Conservation (phyloP, 352 stramenopile genomes). For the Ophiocytium majus region DNA sequence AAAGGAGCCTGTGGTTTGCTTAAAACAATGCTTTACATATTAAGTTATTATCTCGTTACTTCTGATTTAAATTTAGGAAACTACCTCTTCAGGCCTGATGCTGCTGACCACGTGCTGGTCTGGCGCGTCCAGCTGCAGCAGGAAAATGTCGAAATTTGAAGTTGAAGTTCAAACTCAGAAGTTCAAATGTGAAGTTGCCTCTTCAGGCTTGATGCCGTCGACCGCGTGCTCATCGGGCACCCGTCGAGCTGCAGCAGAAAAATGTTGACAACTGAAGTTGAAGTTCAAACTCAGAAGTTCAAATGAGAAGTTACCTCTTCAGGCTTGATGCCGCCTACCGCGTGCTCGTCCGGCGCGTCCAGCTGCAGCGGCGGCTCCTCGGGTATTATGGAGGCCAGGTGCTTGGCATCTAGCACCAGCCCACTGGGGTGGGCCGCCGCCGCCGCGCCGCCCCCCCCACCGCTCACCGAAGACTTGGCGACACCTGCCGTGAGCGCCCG, state of each 20-base stretch:
- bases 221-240: background rate
- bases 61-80: background rate
- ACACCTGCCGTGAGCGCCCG: no score
- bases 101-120: background rate
- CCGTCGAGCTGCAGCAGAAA: no score
- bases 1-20: no score
- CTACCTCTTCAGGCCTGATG: background rate
- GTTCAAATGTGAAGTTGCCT: background rate
- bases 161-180: no score
- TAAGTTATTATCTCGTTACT: no score
- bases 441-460: no score
- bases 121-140: background rate
- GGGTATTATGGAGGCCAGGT: background rate
- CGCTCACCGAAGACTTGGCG: no score
- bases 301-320: background rate
- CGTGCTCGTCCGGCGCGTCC: background rate
- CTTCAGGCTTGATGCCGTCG: background rate
- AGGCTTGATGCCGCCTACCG: background rate
- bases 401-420: background rate
- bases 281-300: no score
- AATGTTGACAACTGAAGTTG: no score
- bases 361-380: background rate
- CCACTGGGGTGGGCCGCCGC: background rate
- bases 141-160: no score
- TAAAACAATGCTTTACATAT: no score